Percentiles rank a stretch among this genome's conserved stretches.
These are phyloP conservation scores for Acer yangbiense DNA, from an alignment of 345 rosid species.

Conservation along the genomic window DNA sequence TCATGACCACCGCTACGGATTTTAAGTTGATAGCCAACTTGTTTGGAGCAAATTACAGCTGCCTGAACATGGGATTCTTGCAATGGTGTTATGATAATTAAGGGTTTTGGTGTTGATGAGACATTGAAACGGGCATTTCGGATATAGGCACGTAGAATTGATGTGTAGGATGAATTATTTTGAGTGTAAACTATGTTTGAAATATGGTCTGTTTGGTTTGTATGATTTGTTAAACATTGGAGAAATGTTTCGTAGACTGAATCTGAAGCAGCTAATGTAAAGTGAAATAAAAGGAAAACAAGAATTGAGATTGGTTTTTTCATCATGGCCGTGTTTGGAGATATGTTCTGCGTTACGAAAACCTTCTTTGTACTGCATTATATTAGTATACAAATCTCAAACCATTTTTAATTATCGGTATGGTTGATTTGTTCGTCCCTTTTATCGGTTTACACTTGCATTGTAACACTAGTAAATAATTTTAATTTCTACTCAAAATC, in stretches of 20 bases:
- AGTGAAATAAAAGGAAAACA: slow-evolving; percentile 20
- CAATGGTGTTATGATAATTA: slow-evolving; percentile 51
- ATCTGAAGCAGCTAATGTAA: slow-evolving; percentile 21
- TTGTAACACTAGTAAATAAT: too few species aligned
- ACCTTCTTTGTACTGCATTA: too few species aligned
- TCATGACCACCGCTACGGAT: slow-evolving; percentile 72
- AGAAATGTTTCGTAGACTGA: slow-evolving; percentile 37
- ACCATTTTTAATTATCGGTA: too few species aligned
- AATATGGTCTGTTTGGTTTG: slow-evolving; percentile 18
- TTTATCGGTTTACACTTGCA: too few species aligned
- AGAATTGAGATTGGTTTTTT: neutral
- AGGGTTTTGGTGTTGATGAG: slow-evolving; percentile 46
- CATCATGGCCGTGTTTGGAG: neutral
- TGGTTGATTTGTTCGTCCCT: too few species aligned
- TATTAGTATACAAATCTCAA: too few species aligned
- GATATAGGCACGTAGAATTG: slow-evolving; percentile 53
- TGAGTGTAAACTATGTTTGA: slow-evolving; percentile 37
- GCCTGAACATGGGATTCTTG: slow-evolving; percentile 54
- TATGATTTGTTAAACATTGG: slow-evolving; percentile 41
- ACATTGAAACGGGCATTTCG: slow-evolving; percentile 61
- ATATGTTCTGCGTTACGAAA: neutral
- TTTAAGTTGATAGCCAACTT: slow-evolving; percentile 42
- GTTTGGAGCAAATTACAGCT: slow-evolving; percentile 53
- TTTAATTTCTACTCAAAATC: too few species aligned
- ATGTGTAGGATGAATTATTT: slow-evolving; percentile 39